A percentile compares a stretch with the other conserved stretches of the same genome.
Evolutionary conservation across 306 rosid genomes (phyloP).

Genomic region (Crataegus laevigata): DNA sequence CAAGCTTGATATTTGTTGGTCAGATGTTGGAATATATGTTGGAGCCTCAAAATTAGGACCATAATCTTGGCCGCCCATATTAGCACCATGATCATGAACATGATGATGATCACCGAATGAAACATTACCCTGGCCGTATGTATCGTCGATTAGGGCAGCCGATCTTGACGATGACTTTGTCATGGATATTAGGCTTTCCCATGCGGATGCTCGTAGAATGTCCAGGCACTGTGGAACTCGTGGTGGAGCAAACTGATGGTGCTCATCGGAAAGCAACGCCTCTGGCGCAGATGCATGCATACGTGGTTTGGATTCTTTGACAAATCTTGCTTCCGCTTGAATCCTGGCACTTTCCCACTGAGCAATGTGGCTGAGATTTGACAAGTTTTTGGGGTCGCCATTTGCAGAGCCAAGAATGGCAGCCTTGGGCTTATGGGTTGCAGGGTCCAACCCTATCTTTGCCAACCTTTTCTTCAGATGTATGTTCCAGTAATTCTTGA

Average conservation of each 20-base stretch:
- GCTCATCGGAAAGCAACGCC: background rate
- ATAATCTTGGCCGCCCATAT: background rate
- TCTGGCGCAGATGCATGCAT: background rate
- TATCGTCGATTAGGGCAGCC: background rate
- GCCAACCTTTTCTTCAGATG: slow-evolving; percentile 11
- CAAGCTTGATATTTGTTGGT: background rate
- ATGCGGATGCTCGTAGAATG: background rate
- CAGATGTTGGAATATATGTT: background rate
- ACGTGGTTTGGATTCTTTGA: background rate
- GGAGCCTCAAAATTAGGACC: background rate
- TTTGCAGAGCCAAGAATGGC: background rate
- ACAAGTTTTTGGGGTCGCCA: slow-evolving; percentile 1
- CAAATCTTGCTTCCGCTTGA: slow-evolving; percentile 17
- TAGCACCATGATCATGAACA: too few relatives aligned
- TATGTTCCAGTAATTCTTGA: slow-evolving; percentile 24
- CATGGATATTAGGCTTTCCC: background rate
- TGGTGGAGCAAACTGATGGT: background rate
- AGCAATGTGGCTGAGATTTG: slow-evolving; percentile 16
- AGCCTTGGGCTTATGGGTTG: slow-evolving; percentile 13
- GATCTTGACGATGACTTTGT: background rate
- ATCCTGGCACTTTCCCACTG: slow-evolving; percentile 24
- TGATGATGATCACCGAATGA: too few relatives aligned
- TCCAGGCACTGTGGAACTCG: background rate
- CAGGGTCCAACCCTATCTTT: slow-evolving; percentile 13
- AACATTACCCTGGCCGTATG: background rate